phyloP scores from a whole-genome alignment of 768 basidiomycete species.

The Boletus rubescentipes region DNA sequence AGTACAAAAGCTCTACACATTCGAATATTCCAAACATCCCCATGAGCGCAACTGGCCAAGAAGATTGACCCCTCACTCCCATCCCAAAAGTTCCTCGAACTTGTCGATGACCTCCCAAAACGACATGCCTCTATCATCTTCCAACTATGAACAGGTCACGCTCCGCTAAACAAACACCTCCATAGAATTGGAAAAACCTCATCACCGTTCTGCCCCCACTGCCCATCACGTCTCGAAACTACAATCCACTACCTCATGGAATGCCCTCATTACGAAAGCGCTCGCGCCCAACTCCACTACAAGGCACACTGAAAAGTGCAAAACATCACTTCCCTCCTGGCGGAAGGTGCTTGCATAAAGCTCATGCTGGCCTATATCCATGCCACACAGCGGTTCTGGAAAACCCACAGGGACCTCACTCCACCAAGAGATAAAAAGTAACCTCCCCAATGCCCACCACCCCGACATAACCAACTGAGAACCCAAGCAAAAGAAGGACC shows the following conservation, averaged over 20 bases:
- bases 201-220: neutral
- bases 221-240: neutral
- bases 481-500: too few species aligned
- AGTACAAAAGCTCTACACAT: too few species aligned
- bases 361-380: too few species aligned
- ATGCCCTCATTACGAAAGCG: neutral
- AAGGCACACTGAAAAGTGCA: too few species aligned
- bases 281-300: neutral
- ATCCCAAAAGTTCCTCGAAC: neutral
- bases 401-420: too few species aligned
- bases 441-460: too few species aligned
- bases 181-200: neutral
- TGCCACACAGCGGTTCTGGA: too few species aligned
- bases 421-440: too few species aligned
- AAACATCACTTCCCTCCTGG: neutral
- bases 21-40: neutral
- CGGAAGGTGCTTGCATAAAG: too few species aligned
- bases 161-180: neutral
- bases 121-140: neutral
- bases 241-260: neutral
- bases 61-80: neutral
- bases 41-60: too few species aligned
- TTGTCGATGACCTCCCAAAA: neutral
- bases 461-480: too few species aligned
- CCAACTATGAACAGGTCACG: too few species aligned